Base-by-base conservation (phyloP, 2,329 filamentous ascomycete genomes). In the Monosporascus sp. region DNA sequence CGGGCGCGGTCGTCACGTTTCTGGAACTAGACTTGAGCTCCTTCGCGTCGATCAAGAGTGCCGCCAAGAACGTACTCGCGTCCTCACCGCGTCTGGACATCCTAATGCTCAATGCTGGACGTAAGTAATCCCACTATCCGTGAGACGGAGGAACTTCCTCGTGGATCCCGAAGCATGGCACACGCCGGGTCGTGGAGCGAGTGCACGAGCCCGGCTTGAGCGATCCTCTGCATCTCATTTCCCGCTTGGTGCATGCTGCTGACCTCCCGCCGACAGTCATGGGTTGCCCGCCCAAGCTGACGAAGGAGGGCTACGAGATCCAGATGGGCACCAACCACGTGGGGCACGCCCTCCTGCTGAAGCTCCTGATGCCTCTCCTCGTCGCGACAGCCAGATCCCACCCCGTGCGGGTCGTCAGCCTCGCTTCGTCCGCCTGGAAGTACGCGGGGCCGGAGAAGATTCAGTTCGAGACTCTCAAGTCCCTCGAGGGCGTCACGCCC, bases 251-350 rank as follows among this genome's bases (percentile, higher is more conserved):
- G 27, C 27, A 31, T 31, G 27, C 11, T 43, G 37, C 8, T 43
- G 17, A 43, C n/a, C 7, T 24, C 39, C 18, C 20, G 20, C 20
- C 9, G 39, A 43, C 43, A 0, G 63, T 74, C 45, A 71, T 75
- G 65, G 68, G 62, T 1, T 50, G 56, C 15, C 62, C 66, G 11
- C 55, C 69, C 0, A 60, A 58, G 2, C 55, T 66, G 6, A 73
- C 70, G 0, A 54, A 57, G 11, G 70, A 75, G 9, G 72, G 72
- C 6, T 76, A 74, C 55, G 74, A 77, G 56, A 57, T 70, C 6
- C 67, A 72, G 48, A 72, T 75, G 49, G 72, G 67, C 2, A 72
- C 69, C 1, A 78, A 77, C 50, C 72, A 75, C 54, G 55, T 76
- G 9, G 72, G 72, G 4, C 73, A 75, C 39, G 72, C 72, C 5